These are phyloP conservation scores for Penicillium angulare DNA, from an alignment of 495 filamentous ascomycete genomes.

Conservation along the genomic window DNA sequence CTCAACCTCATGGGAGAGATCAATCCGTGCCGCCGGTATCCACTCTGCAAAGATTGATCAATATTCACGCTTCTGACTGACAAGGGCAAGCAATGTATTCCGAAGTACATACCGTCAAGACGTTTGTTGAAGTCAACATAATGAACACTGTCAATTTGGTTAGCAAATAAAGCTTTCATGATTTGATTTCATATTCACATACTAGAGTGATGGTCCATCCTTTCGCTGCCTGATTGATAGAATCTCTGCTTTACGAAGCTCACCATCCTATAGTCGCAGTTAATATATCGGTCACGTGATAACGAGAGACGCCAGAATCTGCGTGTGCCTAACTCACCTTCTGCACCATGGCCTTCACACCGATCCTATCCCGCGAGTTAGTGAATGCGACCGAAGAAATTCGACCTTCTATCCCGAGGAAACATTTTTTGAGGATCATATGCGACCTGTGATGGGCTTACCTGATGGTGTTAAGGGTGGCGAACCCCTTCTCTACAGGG, in stretches of 20 bases:
- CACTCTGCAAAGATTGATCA: conserved; percentile 63
- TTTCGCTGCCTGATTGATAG: conserved; percentile 82
- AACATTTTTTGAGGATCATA: neutral
- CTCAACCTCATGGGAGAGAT: conserved; percentile 75
- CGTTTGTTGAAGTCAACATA: conserved; percentile 99
- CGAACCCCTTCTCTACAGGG: conserved; percentile 71
- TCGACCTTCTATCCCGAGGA: conserved; percentile 4
- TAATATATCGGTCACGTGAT: conserved; percentile 44
- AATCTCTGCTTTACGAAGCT: conserved; percentile 88
- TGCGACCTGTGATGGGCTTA: conserved; percentile 33
- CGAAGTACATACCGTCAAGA: conserved; percentile 62
- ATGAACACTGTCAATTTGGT: conserved; percentile 63
- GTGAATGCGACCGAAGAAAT: conserved; percentile 48
- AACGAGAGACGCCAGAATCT: conserved; percentile 16
- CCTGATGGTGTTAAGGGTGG: conserved; percentile 75
- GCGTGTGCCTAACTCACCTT: conserved; percentile 48
- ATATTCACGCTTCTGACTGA: neutral
- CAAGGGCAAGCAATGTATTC: neutral
- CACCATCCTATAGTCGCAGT: conserved; percentile 61
- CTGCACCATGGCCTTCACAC: conserved; percentile 69
- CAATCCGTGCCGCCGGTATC: conserved; percentile 76
- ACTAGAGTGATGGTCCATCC: conserved; percentile 81
- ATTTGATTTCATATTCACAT: conserved; percentile 18
- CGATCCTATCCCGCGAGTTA: conserved; percentile 55
- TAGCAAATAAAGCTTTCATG: conserved; percentile 3